Conservation (phyloP, 2,329 filamentous ascomycete genomes). For the Penicillium sp. region DNA sequence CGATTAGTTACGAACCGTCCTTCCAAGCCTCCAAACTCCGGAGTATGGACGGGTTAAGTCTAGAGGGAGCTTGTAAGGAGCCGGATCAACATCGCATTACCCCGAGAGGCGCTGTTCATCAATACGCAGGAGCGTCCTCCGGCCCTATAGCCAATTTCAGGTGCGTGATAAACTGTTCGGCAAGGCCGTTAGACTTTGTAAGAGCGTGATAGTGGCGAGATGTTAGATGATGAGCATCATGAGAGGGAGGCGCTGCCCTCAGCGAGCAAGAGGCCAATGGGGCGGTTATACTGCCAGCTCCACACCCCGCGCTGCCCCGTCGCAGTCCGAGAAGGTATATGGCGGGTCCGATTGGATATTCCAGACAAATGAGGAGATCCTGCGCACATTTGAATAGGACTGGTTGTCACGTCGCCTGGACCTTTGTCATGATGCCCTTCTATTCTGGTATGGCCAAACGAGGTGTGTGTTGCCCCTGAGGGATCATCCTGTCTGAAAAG, state of each 20-base stretch:
- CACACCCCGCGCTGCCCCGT: constrained; percentile 17
- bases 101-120: background rate
- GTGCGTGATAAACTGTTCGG: background rate
- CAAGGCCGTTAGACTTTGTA: background rate
- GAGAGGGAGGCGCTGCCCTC: background rate
- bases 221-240: background rate
- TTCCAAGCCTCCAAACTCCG: background rate
- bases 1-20: background rate
- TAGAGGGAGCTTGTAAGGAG: background rate
- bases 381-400: constrained; percentile 8
- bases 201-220: constrained; percentile 8
- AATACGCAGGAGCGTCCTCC: background rate
- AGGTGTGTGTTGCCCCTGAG: background rate
- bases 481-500: background rate
- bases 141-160: background rate
- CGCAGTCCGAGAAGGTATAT: constrained; percentile 11
- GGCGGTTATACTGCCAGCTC: constrained; percentile 9
- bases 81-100: background rate
- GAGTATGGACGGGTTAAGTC: background rate
- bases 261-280: constrained; percentile 14
- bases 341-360: constrained; percentile 20
- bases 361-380: constrained; percentile 11
- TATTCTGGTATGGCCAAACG: background rate
- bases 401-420: background rate
- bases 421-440: background rate